Evolutionary conservation across 306 rosid species (phyloP).

Genomic region (Alnus rubra): DNA sequence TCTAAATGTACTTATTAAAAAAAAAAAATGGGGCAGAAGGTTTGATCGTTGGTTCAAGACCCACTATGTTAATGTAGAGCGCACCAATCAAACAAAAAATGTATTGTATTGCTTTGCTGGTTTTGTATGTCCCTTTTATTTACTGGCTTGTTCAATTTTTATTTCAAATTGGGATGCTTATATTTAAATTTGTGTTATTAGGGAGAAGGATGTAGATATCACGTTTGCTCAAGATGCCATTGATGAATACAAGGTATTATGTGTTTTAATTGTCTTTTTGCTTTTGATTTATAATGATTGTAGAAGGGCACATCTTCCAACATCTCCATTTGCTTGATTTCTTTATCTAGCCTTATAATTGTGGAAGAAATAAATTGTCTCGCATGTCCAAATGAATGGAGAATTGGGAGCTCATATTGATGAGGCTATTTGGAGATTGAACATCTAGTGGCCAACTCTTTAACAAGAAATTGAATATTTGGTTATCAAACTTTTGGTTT

Average conservation of each 20-base stretch:
- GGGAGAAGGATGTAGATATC: constrained; percentile 97
- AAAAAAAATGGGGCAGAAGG: background rate
- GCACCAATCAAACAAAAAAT: background rate
- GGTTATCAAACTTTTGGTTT: background rate
- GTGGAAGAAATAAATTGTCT: background rate
- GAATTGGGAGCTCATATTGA: background rate
- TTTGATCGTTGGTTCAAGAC: background rate
- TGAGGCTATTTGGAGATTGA: background rate
- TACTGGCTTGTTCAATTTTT: constrained; percentile 10
- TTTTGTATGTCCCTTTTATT: background rate
- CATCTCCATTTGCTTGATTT: background rate
- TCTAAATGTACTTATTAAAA: too few relatives aligned
- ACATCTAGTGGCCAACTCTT: background rate
- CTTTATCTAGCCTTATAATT: background rate
- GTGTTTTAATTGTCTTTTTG: constrained; percentile 4
- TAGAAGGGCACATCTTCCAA: background rate
- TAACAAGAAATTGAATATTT: background rate
- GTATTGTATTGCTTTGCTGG: background rate
- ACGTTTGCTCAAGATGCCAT: constrained; percentile 93
- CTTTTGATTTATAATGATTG: constrained; percentile 4
- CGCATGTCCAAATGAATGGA: background rate
- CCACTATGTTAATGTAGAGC: background rate
- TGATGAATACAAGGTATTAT: constrained; percentile 87
- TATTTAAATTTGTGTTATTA: constrained; percentile 36
- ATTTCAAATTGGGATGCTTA: constrained; percentile 28